Percentiles rank a stretch among this genome's conserved stretches.
Evolutionary conservation across 371 early-diverging fungal species (phyloP).

Genomic region (Choanephora cucurbitarum): DNA sequence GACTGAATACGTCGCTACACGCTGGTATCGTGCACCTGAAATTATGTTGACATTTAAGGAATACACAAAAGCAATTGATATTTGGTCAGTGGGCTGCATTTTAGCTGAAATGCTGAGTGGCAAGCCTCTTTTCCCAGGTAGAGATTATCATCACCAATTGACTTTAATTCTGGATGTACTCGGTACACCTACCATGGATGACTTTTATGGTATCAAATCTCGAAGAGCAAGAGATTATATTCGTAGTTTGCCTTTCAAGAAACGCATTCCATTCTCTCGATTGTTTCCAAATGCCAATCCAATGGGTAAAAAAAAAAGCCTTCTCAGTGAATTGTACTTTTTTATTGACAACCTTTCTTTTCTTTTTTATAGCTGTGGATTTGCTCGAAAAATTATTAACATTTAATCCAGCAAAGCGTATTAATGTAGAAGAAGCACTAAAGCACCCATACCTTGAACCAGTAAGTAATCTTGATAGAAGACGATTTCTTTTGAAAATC

Average conservation of each 20-base stretch:
- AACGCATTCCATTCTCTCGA: slow-evolving; percentile 80
- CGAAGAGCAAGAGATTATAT: slow-evolving; percentile 91
- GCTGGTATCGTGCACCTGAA: slow-evolving; percentile 99
- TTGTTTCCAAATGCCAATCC: slow-evolving; percentile 87
- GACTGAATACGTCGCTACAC: slow-evolving; percentile 97
- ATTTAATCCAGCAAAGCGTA: slow-evolving; percentile 92
- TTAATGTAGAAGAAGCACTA: slow-evolving; percentile 93
- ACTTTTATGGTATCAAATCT: slow-evolving; percentile 80
- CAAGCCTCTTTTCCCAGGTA: slow-evolving; percentile 88
- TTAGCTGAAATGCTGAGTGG: slow-evolving; percentile 95
- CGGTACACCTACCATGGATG: slow-evolving; percentile 96
- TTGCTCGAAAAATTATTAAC: slow-evolving; percentile 90
- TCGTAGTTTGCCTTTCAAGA: slow-evolving; percentile 86
- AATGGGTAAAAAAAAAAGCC: slow-evolving; percentile 34
- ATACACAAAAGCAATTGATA: slow-evolving; percentile 96
- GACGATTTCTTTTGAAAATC: neutral
- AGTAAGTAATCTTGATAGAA: slow-evolving; percentile 6
- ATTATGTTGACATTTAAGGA: slow-evolving; percentile 95
- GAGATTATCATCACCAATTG: slow-evolving; percentile 95
- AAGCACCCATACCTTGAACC: slow-evolving; percentile 82
- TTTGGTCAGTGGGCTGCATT: slow-evolving; percentile 98
- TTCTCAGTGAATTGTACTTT: too few species aligned
- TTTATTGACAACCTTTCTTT: neutral
- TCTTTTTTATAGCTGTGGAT: slow-evolving; percentile 67
- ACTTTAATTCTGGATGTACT: slow-evolving; percentile 96